Evolutionary conservation across 2,329 filamentous ascomycete species (phyloP).

Genomic region (Colletotrichum theobromicola): DNA sequence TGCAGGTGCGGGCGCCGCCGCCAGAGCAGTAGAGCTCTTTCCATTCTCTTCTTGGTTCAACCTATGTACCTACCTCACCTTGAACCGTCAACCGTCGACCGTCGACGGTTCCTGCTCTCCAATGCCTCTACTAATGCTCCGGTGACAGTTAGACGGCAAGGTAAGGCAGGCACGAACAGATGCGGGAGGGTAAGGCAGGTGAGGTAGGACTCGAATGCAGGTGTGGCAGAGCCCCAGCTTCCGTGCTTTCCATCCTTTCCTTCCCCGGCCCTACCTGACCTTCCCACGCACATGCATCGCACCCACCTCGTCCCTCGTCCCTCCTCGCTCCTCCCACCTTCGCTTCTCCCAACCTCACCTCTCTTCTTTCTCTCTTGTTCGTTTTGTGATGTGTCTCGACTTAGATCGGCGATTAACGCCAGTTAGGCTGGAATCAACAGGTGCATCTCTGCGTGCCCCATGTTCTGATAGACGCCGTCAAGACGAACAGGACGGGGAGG

Average conservation of each 20-base stretch:
- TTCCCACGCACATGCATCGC: not conserved
- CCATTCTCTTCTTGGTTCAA: not conserved
- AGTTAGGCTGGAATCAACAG: not conserved
- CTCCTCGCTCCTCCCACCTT: not conserved
- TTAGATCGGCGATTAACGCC: not conserved
- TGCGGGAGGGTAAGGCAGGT: not conserved
- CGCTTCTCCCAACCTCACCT: not conserved
- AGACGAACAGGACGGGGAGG: not conserved
- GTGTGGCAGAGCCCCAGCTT: constrained; percentile 10
- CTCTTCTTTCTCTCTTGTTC: not conserved
- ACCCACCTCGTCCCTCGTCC: not conserved
- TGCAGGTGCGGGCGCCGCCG: not conserved
- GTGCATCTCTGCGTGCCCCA: not conserved
- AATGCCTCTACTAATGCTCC: not conserved
- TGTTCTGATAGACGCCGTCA: not conserved
- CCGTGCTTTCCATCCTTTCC: not conserved
- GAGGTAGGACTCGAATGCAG: not conserved
- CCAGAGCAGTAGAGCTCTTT: not conserved
- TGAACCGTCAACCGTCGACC: not conserved
- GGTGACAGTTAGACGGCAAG: not conserved
- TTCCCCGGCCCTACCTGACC: not conserved
- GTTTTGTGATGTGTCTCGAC: not conserved
- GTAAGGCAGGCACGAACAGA: not conserved
- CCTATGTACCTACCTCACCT: not conserved
- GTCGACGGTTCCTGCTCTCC: not conserved